Evolutionary conservation across 2,329 filamentous ascomycete species (phyloP), one percentile per base, ranked within the genome.

Genomic region (Fusarium concolor): DNA sequence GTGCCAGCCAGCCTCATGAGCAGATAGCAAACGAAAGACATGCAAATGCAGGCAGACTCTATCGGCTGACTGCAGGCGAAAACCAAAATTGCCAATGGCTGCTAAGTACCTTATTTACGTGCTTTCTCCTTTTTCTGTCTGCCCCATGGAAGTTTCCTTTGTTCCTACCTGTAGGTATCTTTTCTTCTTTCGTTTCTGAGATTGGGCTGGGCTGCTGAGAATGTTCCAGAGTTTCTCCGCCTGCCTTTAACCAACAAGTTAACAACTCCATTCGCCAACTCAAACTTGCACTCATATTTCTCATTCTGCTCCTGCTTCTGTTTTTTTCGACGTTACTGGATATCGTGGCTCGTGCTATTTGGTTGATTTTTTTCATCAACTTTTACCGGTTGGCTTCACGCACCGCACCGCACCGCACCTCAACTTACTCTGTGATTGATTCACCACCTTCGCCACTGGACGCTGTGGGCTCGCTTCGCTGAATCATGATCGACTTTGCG

Each of bases 401-500:
- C 33, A 44, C 50, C 26, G 10, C 33, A 22, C 20, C 24, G 20
- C 26, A 33, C 22, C 22, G 14, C 4, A 24, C 22, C 6, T 24
- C n/a, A n/a, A 31, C 46, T 52, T 43, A 11, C 38, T 41, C 49
- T 22, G 54, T 57, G 46, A 39, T 38, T 51, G 42, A 57, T 53
- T 60, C 62, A 45, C 50, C 37, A 50, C 45, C 28, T 22, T 45
- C 47, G 24, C 29, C 15, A 38, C 28, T 51, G 49, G 33, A 43
- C 26, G 28, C 33, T 39, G 43, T 51, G 45, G 38, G 61, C 43
- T 33, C 44, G 54, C 60, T 37, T 52, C 41, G 49, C 50, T 61
- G 49, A 74, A 71, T 43, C 66, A 74, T 74, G 72, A 65, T 60
- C 56, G 51, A 59, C 20, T 45, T 53, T 41, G 57, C 59, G 39